Evolutionary conservation across 768 basidiomycete species (phyloP), one percentile per base, ranked within the genome.

Genomic region (Boletus rubropictus): DNA sequence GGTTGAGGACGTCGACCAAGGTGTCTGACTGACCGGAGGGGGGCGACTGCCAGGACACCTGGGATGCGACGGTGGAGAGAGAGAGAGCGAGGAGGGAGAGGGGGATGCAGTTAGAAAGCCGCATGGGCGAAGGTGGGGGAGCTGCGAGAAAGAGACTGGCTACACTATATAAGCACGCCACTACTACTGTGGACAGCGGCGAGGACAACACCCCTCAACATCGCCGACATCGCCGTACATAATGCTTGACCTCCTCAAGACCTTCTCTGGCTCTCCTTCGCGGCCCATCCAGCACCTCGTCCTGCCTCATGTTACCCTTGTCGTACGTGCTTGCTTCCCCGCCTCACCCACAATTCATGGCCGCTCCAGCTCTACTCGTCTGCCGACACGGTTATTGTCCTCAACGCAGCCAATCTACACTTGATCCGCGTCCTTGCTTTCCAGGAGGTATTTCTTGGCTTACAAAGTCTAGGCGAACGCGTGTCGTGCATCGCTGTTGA

Each of bases 371-470:
- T 89, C 7, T 87, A 89, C 61, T 72, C 84, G 5, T 86, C 84
- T 15, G 80, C 79, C 31, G 80, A 87, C 60, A 73, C 81, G 3
- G 64, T 90, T 52, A 72, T 89, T 46, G 69, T 90, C 36, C 77
- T 87, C 56, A 72, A 89, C 72, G 84, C 88, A n/a, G 75, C 70
- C 46, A 74, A 71, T 14, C 78, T 90, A 28, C 64, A 71, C 15
- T 73, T 91, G 38, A 64, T 82, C 48, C 82, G 84, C 49, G 78
- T 85, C 38, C 78, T 92, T 20, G 79, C 83, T 27, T 87, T 91
- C 58, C 84, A 79, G 72, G 87, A 91, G 61, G 86, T 82, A 6
- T 91, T 89, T 60, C 87, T 89, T 5, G 75, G 77, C n/a, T 57
- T 71, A 11, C 65, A 65, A 8, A 69, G 75, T 46, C 56, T 67